Evolutionary conservation across 1,139 yeast species (phyloP).

Genomic region (Martiniozyma asiatica): DNA sequence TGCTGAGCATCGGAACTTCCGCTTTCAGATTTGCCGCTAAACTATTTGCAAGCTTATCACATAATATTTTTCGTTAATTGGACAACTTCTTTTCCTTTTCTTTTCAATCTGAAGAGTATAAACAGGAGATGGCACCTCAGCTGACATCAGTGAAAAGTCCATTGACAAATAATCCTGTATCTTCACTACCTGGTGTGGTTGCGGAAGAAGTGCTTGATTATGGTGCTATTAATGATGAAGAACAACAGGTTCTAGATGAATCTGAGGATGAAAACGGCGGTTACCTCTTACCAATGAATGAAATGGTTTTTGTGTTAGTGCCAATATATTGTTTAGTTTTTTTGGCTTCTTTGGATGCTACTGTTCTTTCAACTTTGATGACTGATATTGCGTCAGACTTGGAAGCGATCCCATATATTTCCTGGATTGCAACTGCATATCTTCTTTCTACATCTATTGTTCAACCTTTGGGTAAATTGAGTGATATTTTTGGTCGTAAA

Average conservation of each 20-base stretch:
- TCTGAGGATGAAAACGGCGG: conserved; percentile 13
- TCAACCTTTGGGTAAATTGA: conserved; percentile 74
- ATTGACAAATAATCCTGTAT: conserved; percentile 21
- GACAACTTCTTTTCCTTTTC: background rate
- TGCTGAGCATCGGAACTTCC: conserved; percentile 4
- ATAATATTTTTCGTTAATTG: too few relatives aligned
- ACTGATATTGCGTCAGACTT: conserved; percentile 53
- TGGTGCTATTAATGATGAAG: conserved; percentile 4
- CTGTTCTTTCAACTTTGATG: conserved; percentile 54
- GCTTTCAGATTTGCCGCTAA: too few relatives aligned
- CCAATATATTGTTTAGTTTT: conserved; percentile 25
- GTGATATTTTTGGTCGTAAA: conserved; percentile 79
- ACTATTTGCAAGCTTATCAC: too few relatives aligned
- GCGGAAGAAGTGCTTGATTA: conserved; percentile 34
- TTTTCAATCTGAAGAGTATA: background rate
- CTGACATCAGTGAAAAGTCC: too few relatives aligned
- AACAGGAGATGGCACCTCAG: too few relatives aligned
- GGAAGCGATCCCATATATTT: conserved; percentile 36
- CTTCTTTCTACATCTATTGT: conserved; percentile 49
- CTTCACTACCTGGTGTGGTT: conserved; percentile 35
- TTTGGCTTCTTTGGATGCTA: conserved; percentile 50
- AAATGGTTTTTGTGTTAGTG: conserved; percentile 18
- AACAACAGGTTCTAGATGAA: conserved; percentile 1
- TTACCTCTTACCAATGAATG: conserved; percentile 18
- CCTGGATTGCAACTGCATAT: conserved; percentile 55